These are phyloP conservation scores for Fusarium tanahbumbuense DNA, from an alignment of 2,329 filamentous ascomycete species.

Conservation along the genomic window DNA sequence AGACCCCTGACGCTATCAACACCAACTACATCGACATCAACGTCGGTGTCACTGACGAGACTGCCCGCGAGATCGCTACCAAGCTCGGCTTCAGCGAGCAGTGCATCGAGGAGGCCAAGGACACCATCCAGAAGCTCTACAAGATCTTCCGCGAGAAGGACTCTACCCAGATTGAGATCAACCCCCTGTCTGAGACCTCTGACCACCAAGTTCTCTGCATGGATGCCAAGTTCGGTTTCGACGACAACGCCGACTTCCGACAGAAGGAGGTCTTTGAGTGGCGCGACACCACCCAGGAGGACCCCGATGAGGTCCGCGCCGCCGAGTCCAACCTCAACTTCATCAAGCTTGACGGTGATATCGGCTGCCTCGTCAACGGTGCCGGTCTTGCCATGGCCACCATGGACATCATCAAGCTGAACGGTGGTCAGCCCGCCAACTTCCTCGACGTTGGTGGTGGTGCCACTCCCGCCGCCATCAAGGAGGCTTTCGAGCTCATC, in stretches of 20 bases:
- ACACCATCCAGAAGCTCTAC: conserved; percentile 99
- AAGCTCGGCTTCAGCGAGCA: conserved; percentile 98
- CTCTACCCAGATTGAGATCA: conserved; percentile 99
- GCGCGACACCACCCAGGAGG: conserved; percentile 96
- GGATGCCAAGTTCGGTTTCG: conserved; percentile 99
- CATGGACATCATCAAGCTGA: conserved; percentile 99
- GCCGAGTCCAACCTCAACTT: conserved; percentile 97
- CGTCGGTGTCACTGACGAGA: conserved; percentile 92
- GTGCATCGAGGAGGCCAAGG: conserved; percentile 94
- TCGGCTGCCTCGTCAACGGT: conserved; percentile 98
- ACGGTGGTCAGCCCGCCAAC: conserved; percentile 95
- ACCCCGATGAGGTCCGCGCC: conserved; percentile 96
- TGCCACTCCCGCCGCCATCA: conserved; percentile 95
- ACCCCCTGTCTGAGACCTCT: conserved; percentile 96
- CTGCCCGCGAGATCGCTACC: conserved; percentile 87
- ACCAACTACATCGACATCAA: conserved; percentile 96
- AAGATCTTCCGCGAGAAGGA: conserved; percentile 98
- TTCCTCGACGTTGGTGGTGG: conserved; percentile 99
- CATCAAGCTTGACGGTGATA: conserved; percentile 99
- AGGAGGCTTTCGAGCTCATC: conserved; percentile 98
- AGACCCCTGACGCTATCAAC: conserved; percentile 94
- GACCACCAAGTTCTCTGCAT: conserved; percentile 99
- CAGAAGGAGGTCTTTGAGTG: conserved; percentile 95
- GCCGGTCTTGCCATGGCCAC: conserved; percentile 99
- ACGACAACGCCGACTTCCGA: conserved; percentile 98